Base-by-base conservation (phyloP, 1,139 yeast genomes). In the Hemisphaericaspora xylofermentans region DNA sequence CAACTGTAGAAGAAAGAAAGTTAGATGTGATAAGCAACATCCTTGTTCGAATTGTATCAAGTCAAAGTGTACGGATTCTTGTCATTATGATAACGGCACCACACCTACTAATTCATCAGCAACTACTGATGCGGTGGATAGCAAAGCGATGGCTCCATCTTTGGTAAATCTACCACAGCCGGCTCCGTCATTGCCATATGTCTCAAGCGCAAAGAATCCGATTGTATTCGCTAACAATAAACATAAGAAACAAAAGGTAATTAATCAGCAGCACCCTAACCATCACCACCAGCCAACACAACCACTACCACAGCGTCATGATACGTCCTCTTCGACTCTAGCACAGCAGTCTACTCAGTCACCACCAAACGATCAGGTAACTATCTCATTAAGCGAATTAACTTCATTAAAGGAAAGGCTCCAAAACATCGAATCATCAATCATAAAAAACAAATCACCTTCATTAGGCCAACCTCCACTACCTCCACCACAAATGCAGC, bases 31-130 rank as follows among this genome's bases (percentile, higher is more conserved):
- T 43, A 58, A 64, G 39, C 57, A 53, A 12, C 49, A 46, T 27
- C 76, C 76, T 0, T 70, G 76, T 49, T 48, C 57, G 3, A 67
- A 62, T 37, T 70, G 76, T 53, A 46, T 57, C 5, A 63, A 58
- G 41, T 47, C 59, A 10, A 55, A 57, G 17, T 46, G 56, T 12
- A 39, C 50, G 4, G 51, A 46, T 24, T 32, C 48, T 15, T 69
- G 75, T 47, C 40, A 42, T 10, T 69, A 68, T 44, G 60, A 60
- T 22, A 53, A 51, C 25, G 45, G 39, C 19, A 52, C 53, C n/a
- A 12, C 22, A 12, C 8, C 31, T 1, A 18, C 28, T 4, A 24
- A 26, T 16, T n/a, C n/a, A n/a, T n/a, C n/a, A n/a, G n/a, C n/a
- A n/a, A n/a, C 12, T 18, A 22, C 21, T 10, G 36, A 5, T 19